Conservation (phyloP, 2,329 filamentous ascomycete species). For the Cryphonectria naterciae region DNA sequence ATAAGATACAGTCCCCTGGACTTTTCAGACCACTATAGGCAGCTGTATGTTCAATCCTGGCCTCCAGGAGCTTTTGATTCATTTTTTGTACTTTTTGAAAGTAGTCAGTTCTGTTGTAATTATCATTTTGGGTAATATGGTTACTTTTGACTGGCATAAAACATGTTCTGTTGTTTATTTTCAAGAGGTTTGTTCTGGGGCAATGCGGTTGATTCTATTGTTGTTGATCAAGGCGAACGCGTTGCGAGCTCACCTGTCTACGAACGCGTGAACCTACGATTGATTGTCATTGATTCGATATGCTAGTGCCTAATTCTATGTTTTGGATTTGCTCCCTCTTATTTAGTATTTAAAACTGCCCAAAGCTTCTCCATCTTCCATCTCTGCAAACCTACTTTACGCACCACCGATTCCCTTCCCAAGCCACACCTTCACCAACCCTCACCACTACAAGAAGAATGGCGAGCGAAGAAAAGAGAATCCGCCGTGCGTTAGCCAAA, state of each 20-base stretch:
- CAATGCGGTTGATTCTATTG: no score
- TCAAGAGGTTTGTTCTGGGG: no score
- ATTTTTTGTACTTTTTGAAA: background rate
- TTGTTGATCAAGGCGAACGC: no score
- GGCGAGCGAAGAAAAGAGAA: background rate
- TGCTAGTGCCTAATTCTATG: no score
- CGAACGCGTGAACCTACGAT: no score
- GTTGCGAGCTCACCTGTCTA: no score
- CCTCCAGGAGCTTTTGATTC: background rate
- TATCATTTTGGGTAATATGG: background rate
- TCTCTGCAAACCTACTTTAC: background rate
- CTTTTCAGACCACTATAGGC: background rate
- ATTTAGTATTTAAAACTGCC: no score
- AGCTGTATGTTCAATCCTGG: background rate
- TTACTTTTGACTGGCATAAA: no score
- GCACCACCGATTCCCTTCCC: background rate
- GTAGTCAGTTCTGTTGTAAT: background rate
- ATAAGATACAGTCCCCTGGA: conserved; percentile 5
- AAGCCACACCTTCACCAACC: background rate
- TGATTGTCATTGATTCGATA: no score
- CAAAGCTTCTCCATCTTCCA: no score
- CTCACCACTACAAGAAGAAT: background rate
- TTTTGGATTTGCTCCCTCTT: no score
- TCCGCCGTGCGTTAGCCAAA: background rate
- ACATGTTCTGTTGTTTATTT: no score